A percentile compares a stretch with the other conserved stretches of the same genome.
Evolutionary conservation across 2,329 filamentous ascomycete genomes (phyloP).

Genomic region (Venturia effusa): DNA sequence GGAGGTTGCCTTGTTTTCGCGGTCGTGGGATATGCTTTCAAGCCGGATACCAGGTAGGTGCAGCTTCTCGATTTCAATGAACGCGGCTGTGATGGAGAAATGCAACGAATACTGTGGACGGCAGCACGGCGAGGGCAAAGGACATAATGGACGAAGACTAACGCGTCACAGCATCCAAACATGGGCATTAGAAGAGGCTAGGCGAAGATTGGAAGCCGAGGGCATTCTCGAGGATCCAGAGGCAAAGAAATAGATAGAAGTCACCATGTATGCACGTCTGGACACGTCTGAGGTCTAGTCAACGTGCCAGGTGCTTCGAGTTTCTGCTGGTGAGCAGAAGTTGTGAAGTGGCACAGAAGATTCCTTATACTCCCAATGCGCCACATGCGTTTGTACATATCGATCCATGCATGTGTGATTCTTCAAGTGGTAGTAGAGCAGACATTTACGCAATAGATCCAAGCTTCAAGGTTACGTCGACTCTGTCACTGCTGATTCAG

Average conservation of each 20-base stretch:
- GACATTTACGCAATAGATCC: not conserved
- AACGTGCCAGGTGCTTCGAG: not conserved
- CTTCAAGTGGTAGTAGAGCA: not conserved
- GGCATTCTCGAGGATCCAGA: slow-evolving; percentile 78
- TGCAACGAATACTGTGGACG: not conserved
- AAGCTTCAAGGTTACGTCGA: not conserved
- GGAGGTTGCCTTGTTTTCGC: slow-evolving; percentile 65
- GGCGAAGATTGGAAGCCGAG: slow-evolving; percentile 89
- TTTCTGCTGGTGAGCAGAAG: not conserved
- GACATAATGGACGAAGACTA: slow-evolving; percentile 14
- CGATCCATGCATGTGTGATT: not conserved
- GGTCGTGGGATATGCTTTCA: slow-evolving; percentile 79
- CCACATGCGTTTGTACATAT: not conserved
- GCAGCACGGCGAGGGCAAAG: not conserved
- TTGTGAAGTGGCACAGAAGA: not conserved
- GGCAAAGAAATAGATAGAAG: slow-evolving; percentile 1
- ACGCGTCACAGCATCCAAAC: slow-evolving; percentile 73
- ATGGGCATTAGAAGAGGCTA: slow-evolving; percentile 95
- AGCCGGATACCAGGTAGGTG: slow-evolving; percentile 96
- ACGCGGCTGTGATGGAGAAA: not conserved
- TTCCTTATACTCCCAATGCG: not conserved
- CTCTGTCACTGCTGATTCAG: not conserved
- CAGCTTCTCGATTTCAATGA: not conserved
- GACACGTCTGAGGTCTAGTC: not conserved
- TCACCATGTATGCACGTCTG: not conserved